Evolutionary conservation across 78 protist species (phyloP), one percentile per base, ranked within the genome.

Genomic region (Guillardia theta): DNA sequence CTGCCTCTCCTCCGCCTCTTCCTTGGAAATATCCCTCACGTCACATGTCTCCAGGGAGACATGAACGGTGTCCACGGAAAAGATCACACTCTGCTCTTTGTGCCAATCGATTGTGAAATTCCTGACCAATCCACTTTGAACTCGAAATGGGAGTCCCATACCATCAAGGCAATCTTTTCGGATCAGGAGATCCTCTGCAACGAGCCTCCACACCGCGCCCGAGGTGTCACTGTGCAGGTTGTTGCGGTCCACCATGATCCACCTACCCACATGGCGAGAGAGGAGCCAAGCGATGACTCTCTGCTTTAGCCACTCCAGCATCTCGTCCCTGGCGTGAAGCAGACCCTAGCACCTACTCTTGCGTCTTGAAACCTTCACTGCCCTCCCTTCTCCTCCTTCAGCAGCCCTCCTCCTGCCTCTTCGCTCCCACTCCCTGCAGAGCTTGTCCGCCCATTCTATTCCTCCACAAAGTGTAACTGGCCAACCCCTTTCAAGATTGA

Each of bases 261-360:
- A 70, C 83, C 83, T 70, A 36, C 83, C 83, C n/a, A 70, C 83
- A 70, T 70, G 36, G 9, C 83, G 83, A 24, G 83, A 70, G 46
- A 70, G 6, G 83, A 70, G 22, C 83, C 33, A 70, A 36, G 83
- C n/a, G 83, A 70, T 70, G 4, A 70, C 41, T 4, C 83, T 36
- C 22, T 70, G 83, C 83, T 70, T 70, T 1, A 70, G 45, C 83
- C 83, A 70, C 83, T 70, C 83, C 10, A 70, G 70, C 70, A 58
- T 58, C n/a, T n/a, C n/a, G n/a, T n/a, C n/a, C n/a, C n/a, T n/a
- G n/a, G n/a, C n/a, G n/a, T n/a, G n/a, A n/a, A n/a, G n/a, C n/a
- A n/a, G n/a, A n/a, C n/a, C n/a, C n/a, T n/a, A n/a, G n/a, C n/a
- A n/a, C n/a, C n/a, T n/a, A n/a, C n/a, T n/a, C n/a, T n/a, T n/a